Evolutionary conservation across 768 basidiomycete genomes (phyloP), one percentile per base, ranked within the genome.

Genomic region (Cystofilobasidium macerans): DNA sequence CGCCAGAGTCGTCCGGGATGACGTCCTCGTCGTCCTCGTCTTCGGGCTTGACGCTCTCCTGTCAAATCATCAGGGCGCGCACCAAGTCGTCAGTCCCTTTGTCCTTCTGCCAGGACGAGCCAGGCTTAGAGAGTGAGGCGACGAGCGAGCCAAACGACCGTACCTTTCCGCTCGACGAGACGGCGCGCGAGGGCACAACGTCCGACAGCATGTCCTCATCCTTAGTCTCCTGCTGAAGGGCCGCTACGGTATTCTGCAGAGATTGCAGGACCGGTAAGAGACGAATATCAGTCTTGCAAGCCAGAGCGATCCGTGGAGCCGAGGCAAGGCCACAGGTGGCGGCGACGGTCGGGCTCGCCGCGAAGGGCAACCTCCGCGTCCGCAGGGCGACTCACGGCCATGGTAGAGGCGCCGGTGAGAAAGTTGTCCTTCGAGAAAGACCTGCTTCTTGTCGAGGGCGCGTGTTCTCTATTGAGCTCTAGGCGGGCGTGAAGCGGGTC

Each of bases 191-290:
- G 8, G 62, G 62, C 7, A 63, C 62, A 26, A 63, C 62, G 48
- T 63, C 62, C n/a, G 62, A 63, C 18, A 63, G 51, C 62, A 63
- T 63, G 53, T 63, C 62, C 35, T 63, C 62, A 20, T 63, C 62
- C 26, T 53, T 35, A 22, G 35, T 38, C 35, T 63, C 51, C 24
- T 54, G 51, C 35, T 63, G 48, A 1, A 63, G n/a, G 4, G 62
- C 62, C 26, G 51, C 62, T 24, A 63, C 53, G 26, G 51, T 54
- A 20, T 51, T 36, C 36, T 51, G 51, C n/a, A n/a, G n/a, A n/a
- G n/a, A n/a, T n/a, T n/a, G n/a, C n/a, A n/a, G n/a, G n/a, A n/a
- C n/a, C n/a, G n/a, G n/a, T n/a, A n/a, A n/a, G n/a, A n/a, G n/a
- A n/a, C n/a, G n/a, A n/a, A n/a, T n/a, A n/a, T n/a, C n/a, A n/a